Percentiles rank a stretch among this genome's conserved stretches.
Conservation (phyloP, 139 green algal genomes). For the Closterium sp. region DNA sequence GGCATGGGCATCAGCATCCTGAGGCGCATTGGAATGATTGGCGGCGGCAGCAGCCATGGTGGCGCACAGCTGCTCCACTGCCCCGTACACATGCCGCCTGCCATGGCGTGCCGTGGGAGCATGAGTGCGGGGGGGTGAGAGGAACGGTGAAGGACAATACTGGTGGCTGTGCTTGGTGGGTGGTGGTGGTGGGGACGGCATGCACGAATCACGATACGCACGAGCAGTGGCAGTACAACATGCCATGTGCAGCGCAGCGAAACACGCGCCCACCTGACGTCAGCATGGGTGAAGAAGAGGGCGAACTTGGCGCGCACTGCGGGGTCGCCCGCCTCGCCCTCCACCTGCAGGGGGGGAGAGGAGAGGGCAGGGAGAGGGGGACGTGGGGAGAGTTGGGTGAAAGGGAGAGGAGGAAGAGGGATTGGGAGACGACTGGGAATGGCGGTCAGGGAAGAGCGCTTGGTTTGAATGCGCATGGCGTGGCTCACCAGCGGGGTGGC, state of each 20-base stretch:
- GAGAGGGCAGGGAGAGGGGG: no score
- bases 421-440: no score
- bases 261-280: background rate
- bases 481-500: no score
- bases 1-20: background rate
- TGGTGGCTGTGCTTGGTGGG: background rate
- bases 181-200: background rate
- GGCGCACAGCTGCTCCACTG: background rate
- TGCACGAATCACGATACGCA: no score
- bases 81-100: background rate
- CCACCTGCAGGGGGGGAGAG: background rate
- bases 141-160: background rate
- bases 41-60: background rate
- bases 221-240: no score
- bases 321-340: background rate
- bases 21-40: background rate
- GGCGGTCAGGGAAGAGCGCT: no score
- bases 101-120: no score
- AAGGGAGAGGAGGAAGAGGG: background rate
- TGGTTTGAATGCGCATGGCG: background rate
- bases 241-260: no score
- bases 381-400: background rate
- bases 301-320: background rate
- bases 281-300: background rate
- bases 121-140: background rate